Conservation (phyloP, 805 yeast genomes). For the Ogataea ramenticola region DNA sequence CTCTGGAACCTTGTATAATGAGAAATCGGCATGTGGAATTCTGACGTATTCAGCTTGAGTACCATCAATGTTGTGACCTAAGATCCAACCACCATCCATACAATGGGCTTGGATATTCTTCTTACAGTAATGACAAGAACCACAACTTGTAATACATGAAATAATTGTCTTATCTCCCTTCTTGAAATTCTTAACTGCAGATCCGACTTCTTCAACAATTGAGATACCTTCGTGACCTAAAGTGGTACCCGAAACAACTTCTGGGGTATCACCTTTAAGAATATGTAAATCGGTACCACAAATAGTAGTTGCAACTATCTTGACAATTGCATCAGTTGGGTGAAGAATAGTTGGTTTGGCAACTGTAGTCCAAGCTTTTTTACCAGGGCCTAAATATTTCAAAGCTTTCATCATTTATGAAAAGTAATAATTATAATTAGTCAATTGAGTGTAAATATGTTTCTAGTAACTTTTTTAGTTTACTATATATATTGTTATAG, state of each 20-base stretch:
- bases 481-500: no score
- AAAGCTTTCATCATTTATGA: conserved; percentile 41
- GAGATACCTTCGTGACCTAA: conserved; percentile 65
- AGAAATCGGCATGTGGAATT: conserved; percentile 41
- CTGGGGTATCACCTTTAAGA: conserved; percentile 53
- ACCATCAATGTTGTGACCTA: conserved; percentile 57
- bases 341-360: conserved; percentile 36
- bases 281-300: conserved; percentile 64
- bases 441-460: no score
- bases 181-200: conserved; percentile 39
- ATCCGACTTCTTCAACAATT: conserved; percentile 41
- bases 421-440: no score
- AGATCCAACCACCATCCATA: conserved; percentile 45
- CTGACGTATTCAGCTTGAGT: conserved; percentile 59
- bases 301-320: conserved; percentile 50
- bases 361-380: conserved; percentile 29
- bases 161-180: conserved; percentile 54
- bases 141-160: conserved; percentile 62
- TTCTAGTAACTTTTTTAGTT: no score
- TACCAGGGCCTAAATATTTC: conserved; percentile 37
- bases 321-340: conserved; percentile 51
- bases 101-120: conserved; percentile 56
- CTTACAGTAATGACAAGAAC: conserved; percentile 47
- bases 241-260: conserved; percentile 36
- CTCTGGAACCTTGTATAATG: conserved; percentile 28